phyloP scores from a whole-genome alignment of 164 flowering plant genomes.

The Aristolochia californica region DNA sequence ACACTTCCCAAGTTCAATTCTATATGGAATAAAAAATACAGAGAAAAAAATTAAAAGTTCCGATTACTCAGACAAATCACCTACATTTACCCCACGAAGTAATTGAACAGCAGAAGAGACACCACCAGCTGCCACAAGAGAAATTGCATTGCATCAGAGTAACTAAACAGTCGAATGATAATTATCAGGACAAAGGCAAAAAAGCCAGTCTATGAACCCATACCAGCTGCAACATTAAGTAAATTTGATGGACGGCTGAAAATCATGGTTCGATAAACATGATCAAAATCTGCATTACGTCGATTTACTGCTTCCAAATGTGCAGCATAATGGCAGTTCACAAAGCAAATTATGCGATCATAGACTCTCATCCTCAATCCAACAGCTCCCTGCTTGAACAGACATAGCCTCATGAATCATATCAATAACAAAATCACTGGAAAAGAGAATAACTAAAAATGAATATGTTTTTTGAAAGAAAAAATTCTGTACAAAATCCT shows the following conservation, averaged over 20 bases:
- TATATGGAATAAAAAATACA: neutral
- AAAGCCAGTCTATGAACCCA: neutral
- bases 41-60: neutral
- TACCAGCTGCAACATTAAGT: slow-evolving; percentile 62
- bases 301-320: slow-evolving; percentile 95
- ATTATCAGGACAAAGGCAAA: neutral
- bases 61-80: slow-evolving; percentile 5
- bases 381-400: slow-evolving; percentile 75
- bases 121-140: slow-evolving; percentile 61
- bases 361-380: slow-evolving; percentile 90
- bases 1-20: no score
- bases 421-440: neutral
- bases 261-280: slow-evolving; percentile 62
- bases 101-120: slow-evolving; percentile 44
- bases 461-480: no score
- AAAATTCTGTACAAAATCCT: no score
- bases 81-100: slow-evolving; percentile 52
- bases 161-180: neutral
- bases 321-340: slow-evolving; percentile 97
- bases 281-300: slow-evolving; percentile 95
- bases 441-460: neutral
- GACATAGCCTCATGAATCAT: neutral
- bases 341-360: slow-evolving; percentile 83
- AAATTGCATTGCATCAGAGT: neutral
- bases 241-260: slow-evolving; percentile 60